Base-by-base conservation (phyloP, 441 rosid species). In the Mallotus repandus region DNA sequence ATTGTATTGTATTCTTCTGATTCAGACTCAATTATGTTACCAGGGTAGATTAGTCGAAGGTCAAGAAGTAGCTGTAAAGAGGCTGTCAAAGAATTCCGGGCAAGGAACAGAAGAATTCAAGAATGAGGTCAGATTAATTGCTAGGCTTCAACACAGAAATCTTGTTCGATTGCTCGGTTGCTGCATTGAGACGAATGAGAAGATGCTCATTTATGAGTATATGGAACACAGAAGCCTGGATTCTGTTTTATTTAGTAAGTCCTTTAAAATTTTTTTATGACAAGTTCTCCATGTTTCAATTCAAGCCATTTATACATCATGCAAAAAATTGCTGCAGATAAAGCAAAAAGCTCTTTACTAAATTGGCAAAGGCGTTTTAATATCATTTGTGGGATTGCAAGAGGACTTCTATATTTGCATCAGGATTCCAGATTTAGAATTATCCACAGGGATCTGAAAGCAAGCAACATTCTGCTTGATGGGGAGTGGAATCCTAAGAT, bases 381-480 rank as follows among this genome's bases (percentile, higher is more conserved):
- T 62, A 78, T 81, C 1, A 19, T 76, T 48, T 69, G 75, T 15
- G 84, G 84, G 50, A 70, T 81, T 19, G 80, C 79, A 5, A 75
- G 80, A 69, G 82, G 81, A 10, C 80, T 78, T 60, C 64, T 81
- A 16, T 78, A 81, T 50, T 48, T 81, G 58, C 84, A 81, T 15
- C 69, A 69, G 21, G 79, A 75, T 41, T 81, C 79, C 21, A 78
- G 84, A 19, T 73, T 78, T 68, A 88, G 89, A 78, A 92, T 92
- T 32, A 88, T 92, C 50, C 97, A 92, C 57, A 81, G 96, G 70
- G 77, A 77, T 68, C 69, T 78, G 16, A 78, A 78, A 57, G 74
- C 91, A n/a, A 89, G 98, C 72, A 92, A 92, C 45, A 50, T 89
- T 48, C 77, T 92, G 52, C 89, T 92, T 10, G 96, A 91, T 53